Evolutionary conservation across 2,329 filamentous ascomycete species (phyloP).

Genomic region (Sphaceloma murrayae): DNA sequence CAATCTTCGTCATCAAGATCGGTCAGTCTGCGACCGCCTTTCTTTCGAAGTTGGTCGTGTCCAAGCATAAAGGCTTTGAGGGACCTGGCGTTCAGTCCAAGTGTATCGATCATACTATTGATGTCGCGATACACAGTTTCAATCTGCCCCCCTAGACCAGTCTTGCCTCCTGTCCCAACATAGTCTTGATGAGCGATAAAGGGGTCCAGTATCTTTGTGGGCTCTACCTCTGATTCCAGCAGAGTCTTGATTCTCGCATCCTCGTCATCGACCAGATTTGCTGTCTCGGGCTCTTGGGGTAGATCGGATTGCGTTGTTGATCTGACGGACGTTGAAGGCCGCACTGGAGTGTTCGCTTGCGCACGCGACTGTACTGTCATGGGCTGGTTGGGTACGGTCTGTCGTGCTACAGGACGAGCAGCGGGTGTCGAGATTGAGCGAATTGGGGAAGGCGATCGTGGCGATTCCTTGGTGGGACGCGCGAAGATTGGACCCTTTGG

Average conservation of each 20-base stretch:
- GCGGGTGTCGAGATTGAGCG: constrained; percentile 47
- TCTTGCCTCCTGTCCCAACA: constrained; percentile 30
- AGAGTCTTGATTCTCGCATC: constrained; percentile 58
- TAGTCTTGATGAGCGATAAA: constrained; percentile 53
- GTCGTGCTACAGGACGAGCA: constrained; percentile 16
- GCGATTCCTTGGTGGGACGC: constrained; percentile 26
- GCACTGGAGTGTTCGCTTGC: constrained; percentile 18
- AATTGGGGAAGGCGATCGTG: constrained; percentile 64
- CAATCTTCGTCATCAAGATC: constrained; percentile 57
- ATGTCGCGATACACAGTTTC: constrained; percentile 61
- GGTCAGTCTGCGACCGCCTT: constrained; percentile 47
- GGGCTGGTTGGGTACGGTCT: constrained; percentile 17
- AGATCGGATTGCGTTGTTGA: constrained; percentile 24
- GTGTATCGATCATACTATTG: constrained; percentile 87
- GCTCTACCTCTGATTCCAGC: constrained; percentile 50
- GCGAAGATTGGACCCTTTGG: constrained; percentile 19
- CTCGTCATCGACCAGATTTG: constrained; percentile 55
- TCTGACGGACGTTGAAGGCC: constrained; percentile 22
- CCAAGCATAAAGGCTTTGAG: constrained; percentile 53
- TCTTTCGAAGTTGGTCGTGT: constrained; percentile 48
- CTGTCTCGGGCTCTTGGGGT: constrained; percentile 33
- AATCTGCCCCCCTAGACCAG: constrained; percentile 39
- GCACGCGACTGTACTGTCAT: constrained; percentile 18
- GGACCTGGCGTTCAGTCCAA: constrained; percentile 74
- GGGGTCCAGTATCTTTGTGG: constrained; percentile 54